These are phyloP conservation scores for Coix lacrymajobi DNA, from an alignment of 176 grass and related monocot genomes.

Conservation along the genomic window DNA sequence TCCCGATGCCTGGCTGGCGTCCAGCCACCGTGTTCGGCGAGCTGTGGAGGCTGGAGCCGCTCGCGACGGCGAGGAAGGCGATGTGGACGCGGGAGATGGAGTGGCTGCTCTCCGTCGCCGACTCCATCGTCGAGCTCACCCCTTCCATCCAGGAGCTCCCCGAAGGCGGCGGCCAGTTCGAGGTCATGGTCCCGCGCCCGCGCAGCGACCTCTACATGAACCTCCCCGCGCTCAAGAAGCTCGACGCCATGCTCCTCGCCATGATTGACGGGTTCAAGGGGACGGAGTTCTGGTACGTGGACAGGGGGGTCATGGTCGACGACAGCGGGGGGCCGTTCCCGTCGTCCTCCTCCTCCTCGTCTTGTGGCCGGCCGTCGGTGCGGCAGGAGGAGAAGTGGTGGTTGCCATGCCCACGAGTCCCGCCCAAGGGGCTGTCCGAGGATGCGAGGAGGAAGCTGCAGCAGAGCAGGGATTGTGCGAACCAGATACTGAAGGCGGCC, in stretches of 20 bases:
- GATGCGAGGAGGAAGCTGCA: constrained; percentile 85
- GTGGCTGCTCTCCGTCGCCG: constrained; percentile 85
- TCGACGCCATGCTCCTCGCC: constrained; percentile 86
- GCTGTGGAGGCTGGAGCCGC: constrained; percentile 94
- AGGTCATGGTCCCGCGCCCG: constrained; percentile 89
- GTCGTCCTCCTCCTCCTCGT: constrained; percentile 46
- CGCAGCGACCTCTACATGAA: constrained; percentile 95
- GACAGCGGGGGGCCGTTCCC: constrained; percentile 56
- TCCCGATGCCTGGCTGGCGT: not conserved
- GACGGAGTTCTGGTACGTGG: constrained; percentile 93
- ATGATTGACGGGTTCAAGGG: constrained; percentile 85
- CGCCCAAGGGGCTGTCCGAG: constrained; percentile 70
- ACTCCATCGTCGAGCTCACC: constrained; percentile 89
- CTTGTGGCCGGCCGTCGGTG: constrained; percentile 57
- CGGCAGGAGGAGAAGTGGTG: constrained; percentile 99
- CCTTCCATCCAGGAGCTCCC: constrained; percentile 94
- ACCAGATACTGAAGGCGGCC: constrained; percentile 96
- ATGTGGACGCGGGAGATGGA: constrained; percentile 98
- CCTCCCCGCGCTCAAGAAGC: constrained; percentile 91
- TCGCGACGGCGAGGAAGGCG: constrained; percentile 74
- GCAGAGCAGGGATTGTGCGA: constrained; percentile 83
- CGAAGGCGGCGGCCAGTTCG: constrained; percentile 70
- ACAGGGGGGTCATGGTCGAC: constrained; percentile 78
- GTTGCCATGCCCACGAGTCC: constrained; percentile 82
- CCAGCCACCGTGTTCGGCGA: constrained; percentile 95